Evolutionary conservation across 306 rosid species (phyloP), one percentile per base, ranked within the genome.

Genomic region (Mimosa bimucronata): DNA sequence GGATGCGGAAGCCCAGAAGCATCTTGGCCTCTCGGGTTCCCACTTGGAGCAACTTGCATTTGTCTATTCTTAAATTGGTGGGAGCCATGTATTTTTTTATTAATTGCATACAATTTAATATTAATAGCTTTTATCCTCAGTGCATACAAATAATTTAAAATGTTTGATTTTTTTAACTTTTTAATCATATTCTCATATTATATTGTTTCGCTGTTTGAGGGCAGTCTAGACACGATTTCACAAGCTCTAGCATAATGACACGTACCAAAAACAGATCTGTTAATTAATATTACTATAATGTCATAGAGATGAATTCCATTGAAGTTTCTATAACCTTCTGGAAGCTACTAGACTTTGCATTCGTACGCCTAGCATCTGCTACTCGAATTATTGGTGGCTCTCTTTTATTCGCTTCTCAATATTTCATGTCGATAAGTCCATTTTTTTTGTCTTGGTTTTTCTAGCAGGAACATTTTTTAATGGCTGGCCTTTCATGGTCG

Each of bases 321-420:
- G 44, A 16, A 81, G 25, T 5, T 81, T 81, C 80, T 66, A 29
- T 53, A 74, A 81, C 52, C 1, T 81, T 74, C 84, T 66, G 8
- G 80, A 81, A 67, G 70, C 23, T 75, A 81, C 76, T 30, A 67
- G 84, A 75, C 19, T 40, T 66, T 66, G 48, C 40, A 64, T 73
- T 25, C 52, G 13, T 0, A 5, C 12, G 40, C 52, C 34, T 26
- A 64, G 21, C 45, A 7, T 74, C 26, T 4, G 48, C 58, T 50
- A 38, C 79, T 14, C 68, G 10, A 41, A 80, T 80, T 52, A 65
- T 80, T 74, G 29, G 66, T 53, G 83, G 50, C 29, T 66, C 23
- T 74, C 46, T 44, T 38, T 48, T 18, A 1, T 73, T n/a, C n/a
- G 26, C 5, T 10, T 50, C 34, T 58, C 30, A 1, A 13, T 45